phyloP scores from a whole-genome alignment of 1,284 basidiomycete genomes.

The Ustilago bromivora region DNA sequence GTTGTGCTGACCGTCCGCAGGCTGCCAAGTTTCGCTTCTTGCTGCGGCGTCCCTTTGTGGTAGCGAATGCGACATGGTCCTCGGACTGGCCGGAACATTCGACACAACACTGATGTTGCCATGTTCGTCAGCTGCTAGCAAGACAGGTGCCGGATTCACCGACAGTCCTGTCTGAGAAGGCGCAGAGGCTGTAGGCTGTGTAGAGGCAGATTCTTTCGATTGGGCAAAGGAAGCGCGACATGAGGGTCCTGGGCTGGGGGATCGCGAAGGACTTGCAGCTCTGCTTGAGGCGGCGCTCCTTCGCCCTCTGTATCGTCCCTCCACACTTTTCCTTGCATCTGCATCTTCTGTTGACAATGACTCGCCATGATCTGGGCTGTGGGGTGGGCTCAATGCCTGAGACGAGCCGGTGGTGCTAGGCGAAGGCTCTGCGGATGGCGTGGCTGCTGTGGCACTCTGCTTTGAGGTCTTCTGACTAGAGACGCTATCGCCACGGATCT shows the following conservation, averaged over 20 bases:
- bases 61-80: conserved; percentile 4
- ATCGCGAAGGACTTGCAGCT: conserved; percentile 29
- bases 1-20: neutral
- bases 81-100: conserved; percentile 29
- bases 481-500: conserved; percentile 41
- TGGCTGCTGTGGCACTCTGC: neutral
- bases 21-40: neutral
- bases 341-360: neutral
- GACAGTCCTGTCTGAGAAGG: neutral
- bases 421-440: neutral
- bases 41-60: neutral
- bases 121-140: conserved; percentile 43
- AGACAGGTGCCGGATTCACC: conserved; percentile 12
- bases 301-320: conserved; percentile 44
- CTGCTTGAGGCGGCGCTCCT: conserved; percentile 32
- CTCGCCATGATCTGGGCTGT: conserved; percentile 11
- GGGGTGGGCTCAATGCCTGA: conserved; percentile 17
- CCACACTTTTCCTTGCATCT: conserved; percentile 9
- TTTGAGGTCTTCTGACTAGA: conserved; percentile 22
- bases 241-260: conserved; percentile 17
- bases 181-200: neutral
- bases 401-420: neutral
- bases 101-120: conserved; percentile 44
- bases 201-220: neutral
- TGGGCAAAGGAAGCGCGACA: conserved; percentile 14